Evolutionary conservation across 2,329 filamentous ascomycete species (phyloP).

Genomic region (Nectriaceae sp.): DNA sequence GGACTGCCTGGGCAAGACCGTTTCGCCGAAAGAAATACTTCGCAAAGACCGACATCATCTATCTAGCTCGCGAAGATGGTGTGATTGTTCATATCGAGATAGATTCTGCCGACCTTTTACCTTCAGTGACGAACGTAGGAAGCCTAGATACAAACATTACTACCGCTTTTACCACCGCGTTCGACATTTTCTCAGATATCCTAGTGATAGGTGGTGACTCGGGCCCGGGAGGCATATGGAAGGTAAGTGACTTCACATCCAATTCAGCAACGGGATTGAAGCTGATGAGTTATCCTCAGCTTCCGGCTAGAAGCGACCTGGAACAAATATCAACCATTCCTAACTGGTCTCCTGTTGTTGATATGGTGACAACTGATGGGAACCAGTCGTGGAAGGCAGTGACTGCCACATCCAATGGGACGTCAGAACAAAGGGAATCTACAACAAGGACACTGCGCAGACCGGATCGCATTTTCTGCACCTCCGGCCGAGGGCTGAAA

Average conservation of each 20-base stretch:
- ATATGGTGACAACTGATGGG: slow-evolving; percentile 51
- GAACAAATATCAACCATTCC: slow-evolving; percentile 52
- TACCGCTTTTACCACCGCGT: slow-evolving; percentile 78
- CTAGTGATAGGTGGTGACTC: slow-evolving; percentile 78
- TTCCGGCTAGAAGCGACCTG: slow-evolving; percentile 55
- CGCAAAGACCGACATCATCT: slow-evolving; percentile 73
- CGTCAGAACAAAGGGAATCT: background rate
- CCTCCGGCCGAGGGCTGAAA: slow-evolving; percentile 62
- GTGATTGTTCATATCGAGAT: slow-evolving; percentile 73
- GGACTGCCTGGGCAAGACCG: slow-evolving; percentile 84
- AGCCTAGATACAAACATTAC: slow-evolving; percentile 73
- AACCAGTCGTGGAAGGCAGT: slow-evolving; percentile 27
- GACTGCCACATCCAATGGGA: background rate
- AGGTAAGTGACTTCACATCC: slow-evolving; percentile 47
- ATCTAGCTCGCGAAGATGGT: slow-evolving; percentile 87
- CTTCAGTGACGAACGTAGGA: slow-evolving; percentile 60
- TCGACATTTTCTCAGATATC: slow-evolving; percentile 70
- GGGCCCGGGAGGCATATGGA: slow-evolving; percentile 75
- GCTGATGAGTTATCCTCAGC: slow-evolving; percentile 35
- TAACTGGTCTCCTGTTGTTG: slow-evolving; percentile 64
- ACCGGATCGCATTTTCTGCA: slow-evolving; percentile 63
- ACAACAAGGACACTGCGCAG: slow-evolving; percentile 26
- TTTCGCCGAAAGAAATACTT: slow-evolving; percentile 65
- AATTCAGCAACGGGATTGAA: background rate
- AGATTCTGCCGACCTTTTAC: slow-evolving; percentile 56